A percentile compares a stretch with the other conserved stretches of the same genome.
Conservation (phyloP, 1,139 yeast genomes). For the Debaryomycetaceae sp. region DNA sequence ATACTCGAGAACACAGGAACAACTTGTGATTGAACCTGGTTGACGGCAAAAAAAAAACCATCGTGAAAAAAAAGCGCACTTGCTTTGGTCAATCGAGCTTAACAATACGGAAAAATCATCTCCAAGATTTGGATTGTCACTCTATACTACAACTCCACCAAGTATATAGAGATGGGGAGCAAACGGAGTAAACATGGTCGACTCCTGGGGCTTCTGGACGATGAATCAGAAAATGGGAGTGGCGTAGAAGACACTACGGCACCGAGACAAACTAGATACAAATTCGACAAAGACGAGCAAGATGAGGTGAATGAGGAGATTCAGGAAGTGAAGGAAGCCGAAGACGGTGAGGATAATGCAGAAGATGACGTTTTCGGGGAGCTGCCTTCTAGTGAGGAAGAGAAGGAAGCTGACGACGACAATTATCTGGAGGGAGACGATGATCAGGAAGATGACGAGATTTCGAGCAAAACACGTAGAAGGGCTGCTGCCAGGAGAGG, state of each 20-base stretch:
- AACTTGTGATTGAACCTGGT: too few species aligned
- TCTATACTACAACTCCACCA: neutral
- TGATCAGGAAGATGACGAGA: constrained; percentile 29
- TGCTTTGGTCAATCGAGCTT: neutral
- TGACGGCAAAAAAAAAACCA: too few species aligned
- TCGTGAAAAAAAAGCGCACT: neutral
- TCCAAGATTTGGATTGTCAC: neutral
- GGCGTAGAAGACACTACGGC: constrained; percentile 14
- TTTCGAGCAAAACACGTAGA: constrained; percentile 4
- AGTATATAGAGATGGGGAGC: constrained; percentile 3
- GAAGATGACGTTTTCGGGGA: constrained; percentile 6
- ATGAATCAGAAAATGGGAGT: constrained; percentile 13
- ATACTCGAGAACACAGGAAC: too few species aligned
- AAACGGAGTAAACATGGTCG: constrained; percentile 13
- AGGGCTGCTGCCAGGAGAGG: constrained; percentile 11
- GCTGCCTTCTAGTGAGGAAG: constrained; percentile 6
- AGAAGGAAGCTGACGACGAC: constrained; percentile 15
- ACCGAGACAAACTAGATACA: constrained; percentile 2
- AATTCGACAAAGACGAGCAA: constrained; percentile 13
- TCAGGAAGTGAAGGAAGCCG: constrained; percentile 4
- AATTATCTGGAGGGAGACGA: constrained; percentile 25
- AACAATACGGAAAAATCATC: neutral
- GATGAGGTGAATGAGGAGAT: constrained; percentile 9
- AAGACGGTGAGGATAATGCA: constrained; percentile 6
- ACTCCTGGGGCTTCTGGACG: constrained; percentile 9